Percentiles rank a stretch among this genome's conserved stretches.
phyloP scores from a whole-genome alignment of 768 basidiomycete genomes.

The Lyophyllum atratum region DNA sequence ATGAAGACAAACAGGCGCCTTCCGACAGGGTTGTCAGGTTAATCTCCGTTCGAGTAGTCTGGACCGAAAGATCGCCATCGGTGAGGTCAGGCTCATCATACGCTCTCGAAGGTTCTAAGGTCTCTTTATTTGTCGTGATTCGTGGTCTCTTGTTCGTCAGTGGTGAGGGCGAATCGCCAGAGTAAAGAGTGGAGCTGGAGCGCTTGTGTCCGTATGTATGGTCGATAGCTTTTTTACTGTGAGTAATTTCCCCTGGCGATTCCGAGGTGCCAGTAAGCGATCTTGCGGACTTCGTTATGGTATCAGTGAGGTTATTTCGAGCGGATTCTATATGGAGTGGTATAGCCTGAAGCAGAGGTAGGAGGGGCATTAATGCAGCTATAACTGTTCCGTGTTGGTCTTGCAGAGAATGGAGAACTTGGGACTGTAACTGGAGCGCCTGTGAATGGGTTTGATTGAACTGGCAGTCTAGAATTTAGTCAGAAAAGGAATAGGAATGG shows the following conservation, averaged over 20 bases:
- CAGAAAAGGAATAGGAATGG: constrained; percentile 2
- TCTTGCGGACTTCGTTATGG: constrained; percentile 20
- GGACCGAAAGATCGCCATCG: neutral
- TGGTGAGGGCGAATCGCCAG: constrained; percentile 11
- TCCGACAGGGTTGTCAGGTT: neutral
- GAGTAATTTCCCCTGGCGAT: constrained; percentile 3
- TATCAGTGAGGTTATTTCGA: constrained; percentile 34
- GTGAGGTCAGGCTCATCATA: neutral
- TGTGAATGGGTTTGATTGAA: constrained; percentile 49
- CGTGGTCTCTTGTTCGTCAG: constrained; percentile 15
- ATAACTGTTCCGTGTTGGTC: constrained; percentile 63
- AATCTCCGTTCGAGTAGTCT: neutral
- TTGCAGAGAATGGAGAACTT: constrained; percentile 60
- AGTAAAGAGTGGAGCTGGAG: constrained; percentile 16
- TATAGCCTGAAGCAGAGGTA: constrained; percentile 61
- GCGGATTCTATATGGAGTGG: constrained; percentile 56
- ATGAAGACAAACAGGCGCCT: neutral
- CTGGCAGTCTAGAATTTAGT: constrained; percentile 25
- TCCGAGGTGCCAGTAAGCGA: constrained; percentile 6
- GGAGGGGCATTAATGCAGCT: constrained; percentile 54
- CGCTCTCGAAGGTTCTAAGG: neutral
- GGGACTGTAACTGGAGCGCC: constrained; percentile 52
- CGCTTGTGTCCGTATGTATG: constrained; percentile 16
- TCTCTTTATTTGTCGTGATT: neutral
- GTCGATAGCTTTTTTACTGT: constrained; percentile 1